Conservation (phyloP, 768 basidiomycete genomes). For the Auriscalpium orientale region DNA sequence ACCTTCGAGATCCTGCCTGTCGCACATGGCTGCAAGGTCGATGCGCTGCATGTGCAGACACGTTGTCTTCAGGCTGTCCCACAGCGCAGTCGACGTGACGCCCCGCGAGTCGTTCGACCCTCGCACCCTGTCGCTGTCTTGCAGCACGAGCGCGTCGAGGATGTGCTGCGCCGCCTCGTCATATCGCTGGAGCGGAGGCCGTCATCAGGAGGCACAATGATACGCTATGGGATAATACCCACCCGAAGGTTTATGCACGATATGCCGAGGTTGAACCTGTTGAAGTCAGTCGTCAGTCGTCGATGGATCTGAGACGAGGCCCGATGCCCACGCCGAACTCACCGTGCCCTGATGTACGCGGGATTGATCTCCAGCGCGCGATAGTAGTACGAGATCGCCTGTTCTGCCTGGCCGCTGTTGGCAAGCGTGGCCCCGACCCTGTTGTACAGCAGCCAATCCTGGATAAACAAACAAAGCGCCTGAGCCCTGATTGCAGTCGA, state of each 20-base stretch:
- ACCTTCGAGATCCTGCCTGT: conserved; percentile 64
- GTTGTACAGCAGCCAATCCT: conserved; percentile 93
- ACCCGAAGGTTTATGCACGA: conserved; percentile 84
- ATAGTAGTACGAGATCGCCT: conserved; percentile 84
- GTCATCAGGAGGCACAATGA: conserved; percentile 2
- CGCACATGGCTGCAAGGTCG: conserved; percentile 73
- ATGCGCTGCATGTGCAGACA: conserved; percentile 73
- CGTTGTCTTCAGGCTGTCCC: conserved; percentile 83
- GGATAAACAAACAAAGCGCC: background rate
- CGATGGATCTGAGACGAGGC: background rate
- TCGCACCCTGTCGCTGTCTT: conserved; percentile 76
- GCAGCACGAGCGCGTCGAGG: conserved; percentile 81
- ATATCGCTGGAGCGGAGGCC: conserved; percentile 49
- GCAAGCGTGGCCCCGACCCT: conserved; percentile 92
- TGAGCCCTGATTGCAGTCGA: background rate
- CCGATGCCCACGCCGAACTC: conserved; percentile 9
- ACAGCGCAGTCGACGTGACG: conserved; percentile 69
- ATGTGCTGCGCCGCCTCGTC: conserved; percentile 83
- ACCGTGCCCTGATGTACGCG: conserved; percentile 85
- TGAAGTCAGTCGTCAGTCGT: background rate
- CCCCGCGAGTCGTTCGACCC: conserved; percentile 51
- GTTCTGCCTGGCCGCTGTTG: conserved; percentile 71
- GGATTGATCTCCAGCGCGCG: conserved; percentile 84
- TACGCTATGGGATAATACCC: conserved; percentile 19
- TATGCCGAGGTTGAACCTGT: conserved; percentile 88